phyloP scores from a whole-genome alignment of 2,329 filamentous ascomycete genomes.

The Eutypa lata region DNA sequence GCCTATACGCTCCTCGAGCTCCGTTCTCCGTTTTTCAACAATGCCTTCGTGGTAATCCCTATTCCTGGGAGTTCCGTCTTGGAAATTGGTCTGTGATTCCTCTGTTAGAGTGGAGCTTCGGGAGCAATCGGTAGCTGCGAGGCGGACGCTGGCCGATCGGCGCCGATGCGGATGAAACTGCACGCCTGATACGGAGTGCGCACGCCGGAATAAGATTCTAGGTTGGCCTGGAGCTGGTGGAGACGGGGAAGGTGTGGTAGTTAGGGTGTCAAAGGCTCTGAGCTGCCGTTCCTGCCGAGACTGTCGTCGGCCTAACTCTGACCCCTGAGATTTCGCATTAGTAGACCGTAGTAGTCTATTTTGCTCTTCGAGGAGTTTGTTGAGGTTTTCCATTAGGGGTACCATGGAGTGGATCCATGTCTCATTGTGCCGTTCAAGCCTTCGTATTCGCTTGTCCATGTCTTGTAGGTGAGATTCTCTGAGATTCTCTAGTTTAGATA shows the following conservation, averaged over 20 bases:
- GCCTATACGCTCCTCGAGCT: background rate
- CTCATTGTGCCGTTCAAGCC: slow-evolving; percentile 45
- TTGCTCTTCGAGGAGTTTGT: slow-evolving; percentile 26
- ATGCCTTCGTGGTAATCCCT: background rate
- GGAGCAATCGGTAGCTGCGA: too few relatives aligned
- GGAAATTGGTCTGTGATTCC: background rate
- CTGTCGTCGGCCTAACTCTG: too few relatives aligned
- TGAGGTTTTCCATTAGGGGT: slow-evolving; percentile 43
- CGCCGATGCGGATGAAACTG: too few relatives aligned
- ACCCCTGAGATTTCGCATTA: background rate
- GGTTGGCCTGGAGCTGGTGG: too few relatives aligned
- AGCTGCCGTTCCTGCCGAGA: too few relatives aligned
- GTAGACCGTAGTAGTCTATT: slow-evolving; percentile 25
- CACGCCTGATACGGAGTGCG: too few relatives aligned
- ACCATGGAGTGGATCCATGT: slow-evolving; percentile 42
- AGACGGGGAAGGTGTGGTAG: too few relatives aligned
- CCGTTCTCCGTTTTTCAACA: background rate
- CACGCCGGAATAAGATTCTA: too few relatives aligned
- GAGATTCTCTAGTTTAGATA: slow-evolving; percentile 38
- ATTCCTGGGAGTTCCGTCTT: background rate
- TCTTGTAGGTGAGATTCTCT: slow-evolving; percentile 42
- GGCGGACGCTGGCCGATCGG: too few relatives aligned
- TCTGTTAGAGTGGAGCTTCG: too few relatives aligned
- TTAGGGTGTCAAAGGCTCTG: too few relatives aligned
- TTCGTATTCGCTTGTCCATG: slow-evolving; percentile 43